phyloP scores from a whole-genome alignment of 1,284 basidiomycete genomes.

The Rhodotorula sp. region DNA sequence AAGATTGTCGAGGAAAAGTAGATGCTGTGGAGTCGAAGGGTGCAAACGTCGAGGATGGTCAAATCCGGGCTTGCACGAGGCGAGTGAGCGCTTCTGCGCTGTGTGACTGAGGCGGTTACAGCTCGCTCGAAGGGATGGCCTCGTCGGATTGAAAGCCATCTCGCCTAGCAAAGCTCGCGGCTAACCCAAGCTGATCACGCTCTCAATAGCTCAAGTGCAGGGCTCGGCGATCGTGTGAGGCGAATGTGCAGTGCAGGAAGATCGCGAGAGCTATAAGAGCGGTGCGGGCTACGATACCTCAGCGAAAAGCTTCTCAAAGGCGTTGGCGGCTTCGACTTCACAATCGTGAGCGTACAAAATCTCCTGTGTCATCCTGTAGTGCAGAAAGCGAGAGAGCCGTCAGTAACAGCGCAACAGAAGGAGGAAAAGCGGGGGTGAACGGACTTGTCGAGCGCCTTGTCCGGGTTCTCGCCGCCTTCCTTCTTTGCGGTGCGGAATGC shows the following conservation, averaged over 20 bases:
- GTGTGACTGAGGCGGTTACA: too few species aligned
- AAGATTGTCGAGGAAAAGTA: conserved; percentile 50
- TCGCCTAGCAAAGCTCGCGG: too few species aligned
- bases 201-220: too few species aligned
- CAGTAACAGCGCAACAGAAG: background rate
- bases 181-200: too few species aligned
- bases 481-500: conserved; percentile 6
- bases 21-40: background rate
- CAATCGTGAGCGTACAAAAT: conserved; percentile 1
- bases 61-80: too few species aligned
- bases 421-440: background rate
- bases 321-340: background rate
- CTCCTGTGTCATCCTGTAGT: conserved; percentile 1
- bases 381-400: background rate
- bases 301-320: conserved; percentile 5
- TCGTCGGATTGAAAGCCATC: too few species aligned
- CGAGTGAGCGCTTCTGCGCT: too few species aligned
- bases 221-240: too few species aligned
- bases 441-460: conserved; percentile 19
- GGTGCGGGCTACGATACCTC: background rate
- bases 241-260: too few species aligned
- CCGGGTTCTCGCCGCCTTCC: conserved; percentile 17
- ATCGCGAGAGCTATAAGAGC: too few species aligned
- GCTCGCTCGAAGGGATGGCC: too few species aligned
- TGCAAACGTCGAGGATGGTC: too few species aligned